Evolutionary conservation across 768 basidiomycete genomes (phyloP), one percentile per base, ranked within the genome.

Genomic region (Polyporus arcularius): DNA sequence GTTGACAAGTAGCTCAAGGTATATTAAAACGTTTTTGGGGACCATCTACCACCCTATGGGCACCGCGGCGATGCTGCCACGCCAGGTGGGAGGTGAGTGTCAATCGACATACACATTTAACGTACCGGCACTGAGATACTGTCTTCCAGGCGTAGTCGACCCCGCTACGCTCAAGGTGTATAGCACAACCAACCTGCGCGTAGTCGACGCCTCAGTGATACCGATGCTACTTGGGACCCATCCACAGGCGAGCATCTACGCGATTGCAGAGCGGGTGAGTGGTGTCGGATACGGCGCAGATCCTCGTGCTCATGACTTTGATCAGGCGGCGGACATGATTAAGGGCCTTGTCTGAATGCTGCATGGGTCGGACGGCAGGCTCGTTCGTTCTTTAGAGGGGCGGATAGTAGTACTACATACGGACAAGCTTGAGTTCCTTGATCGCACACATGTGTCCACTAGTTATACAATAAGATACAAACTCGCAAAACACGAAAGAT

Each of bases 141-240:
- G 4, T 11, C 43, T 32, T 12, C 6, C 26, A 49, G 55, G 55
- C 26, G 59, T 60, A 7, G 59, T 60, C 9, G 54, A 50, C 32
- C 31, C 32, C 31, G n/a, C 32, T 30, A 31, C 45, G 4, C 38
- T 60, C 15, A 55, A 58, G 54, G 64, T 65, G 15, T 62, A 62
- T 51, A 60, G 64, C 40, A 65, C 64, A 16, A 41, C 53, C 18
- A 65, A 65, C 40, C 42, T 65, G 18, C 60, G 64, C 12, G 54
- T 65, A 4, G 60, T 50, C 28, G 64, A 65, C 51, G 41, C 58
- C 11, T 59, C 57, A 6, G 52, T 65, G 31, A 30, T 61, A 6
- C 64, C 64, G 11, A 32, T 65, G 8, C 30, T 50, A 8, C n/a
- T 58, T 26, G 64, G 46, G 4, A 47, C 41, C 18, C 60, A 65